Evolutionary conservation across 345 rosid species (phyloP).

Genomic region (Euphorbia lathyris): DNA sequence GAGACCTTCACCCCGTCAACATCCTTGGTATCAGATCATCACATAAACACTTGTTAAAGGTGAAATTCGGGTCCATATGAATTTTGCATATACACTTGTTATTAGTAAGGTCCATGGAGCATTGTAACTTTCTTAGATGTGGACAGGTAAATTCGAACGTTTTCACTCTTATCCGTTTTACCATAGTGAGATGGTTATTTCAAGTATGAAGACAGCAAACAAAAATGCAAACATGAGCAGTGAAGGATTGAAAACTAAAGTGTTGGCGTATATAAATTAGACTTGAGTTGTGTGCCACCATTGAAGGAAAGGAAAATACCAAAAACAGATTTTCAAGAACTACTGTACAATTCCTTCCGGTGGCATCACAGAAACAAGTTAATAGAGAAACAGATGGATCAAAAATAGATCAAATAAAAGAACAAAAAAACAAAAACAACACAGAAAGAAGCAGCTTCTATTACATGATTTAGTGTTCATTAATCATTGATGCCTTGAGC

Average conservation of each 20-base stretch:
- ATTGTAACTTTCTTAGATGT: no score
- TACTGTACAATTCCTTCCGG: slow-evolving; percentile 32
- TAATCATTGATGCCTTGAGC: slow-evolving; percentile 34
- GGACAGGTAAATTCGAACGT: no score
- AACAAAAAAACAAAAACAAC: background rate
- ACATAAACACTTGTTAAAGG: no score
- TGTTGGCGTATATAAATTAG: slow-evolving; percentile 21
- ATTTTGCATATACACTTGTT: no score
- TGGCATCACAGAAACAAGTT: slow-evolving; percentile 22
- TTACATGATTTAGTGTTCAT: slow-evolving; percentile 14
- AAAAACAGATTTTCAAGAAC: slow-evolving; percentile 19
- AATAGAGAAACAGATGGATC: background rate
- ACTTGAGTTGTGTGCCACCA: slow-evolving; percentile 16
- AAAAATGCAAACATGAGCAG: background rate
- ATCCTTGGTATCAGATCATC: no score
- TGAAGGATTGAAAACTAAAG: slow-evolving; percentile 19
- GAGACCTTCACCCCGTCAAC: no score
- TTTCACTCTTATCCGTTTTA: no score
- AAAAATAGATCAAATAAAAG: background rate
- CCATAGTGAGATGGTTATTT: no score
- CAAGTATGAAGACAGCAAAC: background rate
- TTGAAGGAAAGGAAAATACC: slow-evolving; percentile 11
- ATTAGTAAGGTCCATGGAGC: no score
- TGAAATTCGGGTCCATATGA: no score
- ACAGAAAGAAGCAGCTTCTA: slow-evolving; percentile 9